phyloP scores from a whole-genome alignment of 352 stramenopile species.

The Pythium brachiatum region DNA sequence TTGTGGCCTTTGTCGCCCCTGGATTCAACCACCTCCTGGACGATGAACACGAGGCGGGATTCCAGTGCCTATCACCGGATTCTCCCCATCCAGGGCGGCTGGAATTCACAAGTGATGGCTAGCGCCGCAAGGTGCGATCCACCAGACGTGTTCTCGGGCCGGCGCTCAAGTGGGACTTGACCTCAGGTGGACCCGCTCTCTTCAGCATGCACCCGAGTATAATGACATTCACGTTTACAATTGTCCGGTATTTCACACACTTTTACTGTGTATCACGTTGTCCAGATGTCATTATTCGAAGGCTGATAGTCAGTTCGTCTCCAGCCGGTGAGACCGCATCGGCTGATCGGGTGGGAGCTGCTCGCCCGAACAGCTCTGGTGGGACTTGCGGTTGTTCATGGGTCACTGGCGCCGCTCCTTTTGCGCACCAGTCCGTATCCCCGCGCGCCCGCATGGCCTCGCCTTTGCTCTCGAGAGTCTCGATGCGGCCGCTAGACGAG shows the following conservation, averaged over 20 bases:
- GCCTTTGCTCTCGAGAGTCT: background rate
- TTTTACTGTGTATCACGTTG: background rate
- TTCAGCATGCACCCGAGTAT: background rate
- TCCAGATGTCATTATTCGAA: constrained; percentile 4
- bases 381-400: constrained; percentile 6
- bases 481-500: background rate
- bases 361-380: background rate
- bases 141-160: background rate
- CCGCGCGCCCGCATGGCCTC: background rate
- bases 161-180: background rate
- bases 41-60: background rate
- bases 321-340: background rate
- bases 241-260: too few species aligned
- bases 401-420: background rate
- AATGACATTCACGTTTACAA: too few species aligned
- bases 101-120: constrained; percentile 2
- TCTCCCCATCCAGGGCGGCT: background rate
- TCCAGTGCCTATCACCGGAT: background rate
- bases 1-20: background rate
- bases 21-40: too few species aligned
- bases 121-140: background rate
- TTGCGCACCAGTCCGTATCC: constrained; percentile 2
- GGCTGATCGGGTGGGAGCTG: background rate
- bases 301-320: constrained; percentile 18
- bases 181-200: constrained; percentile 1